Percentiles rank a stretch among this genome's conserved stretches.
phyloP scores from a whole-genome alignment of 2,329 filamentous ascomycete species.

The Fusarium nisikadoi region DNA sequence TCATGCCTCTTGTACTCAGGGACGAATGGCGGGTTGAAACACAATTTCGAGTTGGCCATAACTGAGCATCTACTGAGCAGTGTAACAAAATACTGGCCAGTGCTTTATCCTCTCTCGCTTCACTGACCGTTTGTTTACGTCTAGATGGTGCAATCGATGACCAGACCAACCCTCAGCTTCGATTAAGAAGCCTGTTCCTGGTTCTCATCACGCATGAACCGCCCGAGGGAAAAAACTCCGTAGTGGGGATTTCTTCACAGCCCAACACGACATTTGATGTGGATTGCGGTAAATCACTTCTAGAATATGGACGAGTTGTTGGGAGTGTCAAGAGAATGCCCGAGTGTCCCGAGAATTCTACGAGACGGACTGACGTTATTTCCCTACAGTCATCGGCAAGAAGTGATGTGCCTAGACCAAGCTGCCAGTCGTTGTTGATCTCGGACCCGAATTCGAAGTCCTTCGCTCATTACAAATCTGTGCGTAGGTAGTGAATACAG shows the following conservation, averaged over 20 bases:
- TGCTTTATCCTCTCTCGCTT: neutral
- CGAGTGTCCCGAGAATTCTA: neutral
- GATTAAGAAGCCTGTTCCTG: constrained; percentile 10
- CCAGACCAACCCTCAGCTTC: neutral
- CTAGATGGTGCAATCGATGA: neutral
- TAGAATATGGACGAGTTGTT: neutral
- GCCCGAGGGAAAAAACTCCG: neutral
- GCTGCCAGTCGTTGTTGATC: neutral
- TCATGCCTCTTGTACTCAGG: neutral
- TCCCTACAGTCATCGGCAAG: neutral
- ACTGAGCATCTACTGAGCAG: no score
- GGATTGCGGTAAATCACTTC: neutral
- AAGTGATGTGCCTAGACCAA: neutral
- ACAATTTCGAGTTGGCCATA: neutral
- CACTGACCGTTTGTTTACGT: neutral
- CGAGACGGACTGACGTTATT: neutral
- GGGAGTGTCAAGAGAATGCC: constrained; percentile 2
- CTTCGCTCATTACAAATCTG: neutral
- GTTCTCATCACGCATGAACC: constrained; percentile 5
- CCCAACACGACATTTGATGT: neutral
- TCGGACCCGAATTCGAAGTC: neutral
- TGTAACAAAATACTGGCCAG: neutral
- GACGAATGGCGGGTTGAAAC: neutral
- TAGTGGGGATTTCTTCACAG: neutral
- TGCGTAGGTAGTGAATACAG: neutral